Evolutionary conservation across 192 early-diverging fungal species (phyloP).

Genomic region (Geranomyces variabilis): DNA sequence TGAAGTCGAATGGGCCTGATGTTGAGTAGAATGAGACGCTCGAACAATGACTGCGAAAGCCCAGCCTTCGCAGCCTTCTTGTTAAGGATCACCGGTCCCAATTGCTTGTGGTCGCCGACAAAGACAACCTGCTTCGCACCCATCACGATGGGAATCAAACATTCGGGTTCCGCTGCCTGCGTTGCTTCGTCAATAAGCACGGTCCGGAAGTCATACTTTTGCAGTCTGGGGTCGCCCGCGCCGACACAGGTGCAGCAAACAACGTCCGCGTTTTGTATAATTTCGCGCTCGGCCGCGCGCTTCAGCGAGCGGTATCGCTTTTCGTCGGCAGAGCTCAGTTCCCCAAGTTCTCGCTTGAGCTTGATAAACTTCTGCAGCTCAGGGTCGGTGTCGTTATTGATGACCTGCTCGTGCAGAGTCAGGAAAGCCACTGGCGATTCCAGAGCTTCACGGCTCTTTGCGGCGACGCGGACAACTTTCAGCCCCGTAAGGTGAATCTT

Average conservation of each 20-base stretch:
- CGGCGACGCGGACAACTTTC: slow-evolving; percentile 92
- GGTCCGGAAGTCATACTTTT: slow-evolving; percentile 86
- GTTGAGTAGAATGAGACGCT: slow-evolving; percentile 90
- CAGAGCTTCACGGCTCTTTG: slow-evolving; percentile 90
- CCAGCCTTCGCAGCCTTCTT: slow-evolving; percentile 95
- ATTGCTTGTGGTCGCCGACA: slow-evolving; percentile 98
- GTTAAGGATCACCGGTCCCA: slow-evolving; percentile 97
- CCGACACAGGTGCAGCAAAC: slow-evolving; percentile 97
- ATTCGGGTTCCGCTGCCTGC: slow-evolving; percentile 95
- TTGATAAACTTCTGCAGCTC: slow-evolving; percentile 92
- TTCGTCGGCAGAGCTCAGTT: slow-evolving; percentile 87
- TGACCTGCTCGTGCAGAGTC: slow-evolving; percentile 95
- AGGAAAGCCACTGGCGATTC: slow-evolving; percentile 94
- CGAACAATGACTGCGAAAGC: slow-evolving; percentile 93
- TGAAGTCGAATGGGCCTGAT: slow-evolving; percentile 92
- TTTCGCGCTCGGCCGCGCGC: slow-evolving; percentile 86
- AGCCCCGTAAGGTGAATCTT: slow-evolving; percentile 95
- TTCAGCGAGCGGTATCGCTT: slow-evolving; percentile 82
- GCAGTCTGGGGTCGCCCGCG: slow-evolving; percentile 92
- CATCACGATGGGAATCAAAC: slow-evolving; percentile 96
- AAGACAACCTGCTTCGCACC: slow-evolving; percentile 95
- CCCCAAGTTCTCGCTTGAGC: slow-evolving; percentile 86
- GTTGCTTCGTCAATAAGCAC: slow-evolving; percentile 98
- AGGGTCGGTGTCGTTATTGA: slow-evolving; percentile 90
- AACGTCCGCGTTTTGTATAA: slow-evolving; percentile 92